Conservation (phyloP, 1,139 yeast genomes). For the Williopsis jadinii region DNA sequence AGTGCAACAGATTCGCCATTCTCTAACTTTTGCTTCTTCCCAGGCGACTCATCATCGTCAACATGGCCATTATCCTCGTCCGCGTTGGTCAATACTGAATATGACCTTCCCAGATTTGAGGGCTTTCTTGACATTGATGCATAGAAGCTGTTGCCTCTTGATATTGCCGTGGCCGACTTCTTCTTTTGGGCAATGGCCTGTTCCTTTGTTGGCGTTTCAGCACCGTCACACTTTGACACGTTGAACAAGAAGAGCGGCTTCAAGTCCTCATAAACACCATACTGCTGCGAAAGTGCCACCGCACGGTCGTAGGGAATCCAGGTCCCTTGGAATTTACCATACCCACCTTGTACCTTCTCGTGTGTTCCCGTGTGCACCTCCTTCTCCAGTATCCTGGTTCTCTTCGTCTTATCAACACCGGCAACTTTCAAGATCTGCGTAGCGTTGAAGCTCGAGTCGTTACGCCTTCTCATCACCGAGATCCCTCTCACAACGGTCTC, state of each 20-base stretch:
- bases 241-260: conserved; percentile 59
- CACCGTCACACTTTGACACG: conserved; percentile 41
- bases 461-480: conserved; percentile 73
- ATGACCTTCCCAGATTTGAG: conserved; percentile 22
- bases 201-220: conserved; percentile 56
- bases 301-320: conserved; percentile 79
- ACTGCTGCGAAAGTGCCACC: conserved; percentile 50
- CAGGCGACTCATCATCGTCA: conserved; percentile 25
- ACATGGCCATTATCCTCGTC: conserved; percentile 23
- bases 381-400: conserved; percentile 79
- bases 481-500: conserved; percentile 66
- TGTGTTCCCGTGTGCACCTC: conserved; percentile 83
- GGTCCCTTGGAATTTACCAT: conserved; percentile 92
- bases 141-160: conserved; percentile 11
- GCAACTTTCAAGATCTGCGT: conserved; percentile 88
- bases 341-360: conserved; percentile 93
- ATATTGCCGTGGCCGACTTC: conserved; percentile 8
- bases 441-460: conserved; percentile 85
- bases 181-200: conserved; percentile 29
- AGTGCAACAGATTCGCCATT: conserved; percentile 1
- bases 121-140: conserved; percentile 17
- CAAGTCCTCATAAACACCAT: conserved; percentile 56
- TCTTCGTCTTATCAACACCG: conserved; percentile 75
- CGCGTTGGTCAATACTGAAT: conserved; percentile 30
- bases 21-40: conserved; percentile 27